A percentile compares a stretch with the other conserved stretches of the same genome.
Conservation (phyloP, 1,139 yeast species). For the Yamadazyma membranifaciens region DNA sequence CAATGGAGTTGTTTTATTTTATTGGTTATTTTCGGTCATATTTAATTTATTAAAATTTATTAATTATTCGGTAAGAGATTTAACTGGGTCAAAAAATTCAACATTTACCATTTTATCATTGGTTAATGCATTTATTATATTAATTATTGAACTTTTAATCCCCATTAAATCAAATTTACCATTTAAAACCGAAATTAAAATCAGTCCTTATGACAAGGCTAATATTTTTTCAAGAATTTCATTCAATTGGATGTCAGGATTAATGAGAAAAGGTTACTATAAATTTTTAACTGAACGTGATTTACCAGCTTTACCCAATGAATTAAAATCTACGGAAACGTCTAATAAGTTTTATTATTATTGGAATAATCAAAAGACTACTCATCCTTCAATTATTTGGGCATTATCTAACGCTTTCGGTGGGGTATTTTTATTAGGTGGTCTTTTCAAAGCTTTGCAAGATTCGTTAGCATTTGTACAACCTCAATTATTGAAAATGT, state of each 20-base stretch:
- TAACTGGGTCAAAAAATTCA: slow-evolving; percentile 30
- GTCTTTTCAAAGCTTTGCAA: slow-evolving; percentile 72
- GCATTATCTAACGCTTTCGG: slow-evolving; percentile 75
- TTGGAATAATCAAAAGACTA: slow-evolving; percentile 53
- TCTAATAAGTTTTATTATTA: slow-evolving; percentile 50
- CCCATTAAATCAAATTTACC: slow-evolving; percentile 44
- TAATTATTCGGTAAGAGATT: slow-evolving; percentile 50
- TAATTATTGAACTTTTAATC: slow-evolving; percentile 52
- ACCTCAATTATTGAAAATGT: slow-evolving; percentile 76
- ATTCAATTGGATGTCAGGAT: slow-evolving; percentile 88
- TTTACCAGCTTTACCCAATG: slow-evolving; percentile 75
- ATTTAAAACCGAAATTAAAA: slow-evolving; percentile 37
- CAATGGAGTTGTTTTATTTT: slow-evolving; percentile 66
- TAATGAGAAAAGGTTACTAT: slow-evolving; percentile 82
- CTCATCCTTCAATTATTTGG: slow-evolving; percentile 61
- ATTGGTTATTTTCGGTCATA: slow-evolving; percentile 63
- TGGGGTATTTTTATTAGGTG: slow-evolving; percentile 63
- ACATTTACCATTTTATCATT: slow-evolving; percentile 48
- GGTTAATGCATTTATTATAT: slow-evolving; percentile 49
- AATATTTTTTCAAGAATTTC: slow-evolving; percentile 78
- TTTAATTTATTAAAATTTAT: slow-evolving; percentile 40
- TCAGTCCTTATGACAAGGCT: slow-evolving; percentile 73
- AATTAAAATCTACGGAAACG: slow-evolving; percentile 53
- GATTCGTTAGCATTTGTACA: slow-evolving; percentile 84
- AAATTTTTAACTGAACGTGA: slow-evolving; percentile 74